phyloP scores from a whole-genome alignment of 805 yeast genomes.

The Yarrowia deformans region DNA sequence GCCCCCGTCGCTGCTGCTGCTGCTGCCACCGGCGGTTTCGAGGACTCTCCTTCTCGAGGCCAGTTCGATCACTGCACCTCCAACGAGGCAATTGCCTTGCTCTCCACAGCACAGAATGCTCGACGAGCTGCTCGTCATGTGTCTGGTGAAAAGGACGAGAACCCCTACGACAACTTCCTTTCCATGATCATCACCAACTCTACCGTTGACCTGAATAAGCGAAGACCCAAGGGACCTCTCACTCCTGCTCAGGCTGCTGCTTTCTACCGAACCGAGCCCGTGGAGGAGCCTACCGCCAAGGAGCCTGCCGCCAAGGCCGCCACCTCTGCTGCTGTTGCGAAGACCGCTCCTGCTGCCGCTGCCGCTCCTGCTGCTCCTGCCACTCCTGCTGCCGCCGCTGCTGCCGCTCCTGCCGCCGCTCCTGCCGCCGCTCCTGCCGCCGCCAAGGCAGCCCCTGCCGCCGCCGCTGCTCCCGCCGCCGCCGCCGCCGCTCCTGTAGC shows the following conservation, averaged over 20 bases:
- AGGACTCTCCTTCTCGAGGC: conserved; percentile 29
- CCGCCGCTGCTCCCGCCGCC: neutral
- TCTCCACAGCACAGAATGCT: conserved; percentile 35
- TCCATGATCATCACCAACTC: conserved; percentile 34
- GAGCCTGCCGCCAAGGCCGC: conserved; percentile 11
- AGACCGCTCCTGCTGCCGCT: conserved; percentile 8
- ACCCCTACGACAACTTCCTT: conserved; percentile 33
- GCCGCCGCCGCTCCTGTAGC: too few species aligned
- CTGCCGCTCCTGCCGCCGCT: conserved; percentile 16
- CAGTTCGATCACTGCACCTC: conserved; percentile 36
- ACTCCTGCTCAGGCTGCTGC: conserved; percentile 29
- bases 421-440: neutral
- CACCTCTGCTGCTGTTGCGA: conserved; percentile 3
- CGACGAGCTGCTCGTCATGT: conserved; percentile 35
- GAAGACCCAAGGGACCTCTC: conserved; percentile 34
- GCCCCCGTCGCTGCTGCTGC: conserved; percentile 12
- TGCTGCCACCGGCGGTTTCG: conserved; percentile 3
- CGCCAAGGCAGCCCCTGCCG: neutral
- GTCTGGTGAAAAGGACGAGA: conserved; percentile 51
- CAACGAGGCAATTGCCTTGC: conserved; percentile 24
- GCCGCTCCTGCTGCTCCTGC: neutral
- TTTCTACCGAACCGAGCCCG: conserved; percentile 38
- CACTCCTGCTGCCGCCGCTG: neutral
- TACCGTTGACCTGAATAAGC: conserved; percentile 11
- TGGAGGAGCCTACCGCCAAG: conserved; percentile 19